Base-by-base conservation (phyloP, 2,329 filamentous ascomycete species). In the Penicillium hesseltinei region DNA sequence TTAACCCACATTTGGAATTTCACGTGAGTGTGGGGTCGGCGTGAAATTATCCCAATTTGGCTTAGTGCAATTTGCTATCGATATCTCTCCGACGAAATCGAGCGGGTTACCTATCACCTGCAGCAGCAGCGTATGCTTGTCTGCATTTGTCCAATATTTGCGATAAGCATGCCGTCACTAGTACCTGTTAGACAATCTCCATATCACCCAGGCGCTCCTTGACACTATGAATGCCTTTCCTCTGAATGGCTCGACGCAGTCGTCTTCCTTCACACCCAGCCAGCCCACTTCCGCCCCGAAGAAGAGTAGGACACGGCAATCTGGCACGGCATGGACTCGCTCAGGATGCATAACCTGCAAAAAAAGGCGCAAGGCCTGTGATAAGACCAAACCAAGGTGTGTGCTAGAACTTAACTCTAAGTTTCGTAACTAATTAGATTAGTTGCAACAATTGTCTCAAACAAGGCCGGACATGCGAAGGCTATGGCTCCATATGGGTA, bases 301-400 rank as follows among this genome's bases (percentile, higher is more conserved):
- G 45, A 66, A 66, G 47, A 56, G 56, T 54, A 66, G 67, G 51
- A 62, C 61, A 54, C 66, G 66, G n/a, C 62, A 65, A 47, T 58
- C 65, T 15, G 68, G 71, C 19, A 66, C 64, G 8, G 66, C 65
- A 56, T 75, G 73, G 73, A 73, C 71, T 60, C 71, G 73, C 13
- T 74, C 72, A 3, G 73, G 72, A n/a, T 75, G 73, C 46, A 53
- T 75, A n/a, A 75, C 73, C 3, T 75, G 73, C 60, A 75, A 75
- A 55, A 70, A 64, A 53, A 69, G 73, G 38, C 68, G 72, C 31
- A 75, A 75, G 58, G 68, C 70, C 38, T 75, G 73, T 38, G 73
- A 75, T 57, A 73, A 75, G 62, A 59, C 69, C 23, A 75, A 74
- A 53, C 73, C 73, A 21, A 69, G 65, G 73, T 75, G 62, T 2